Evolutionary conservation across 2,329 filamentous ascomycete species (phyloP).

Genomic region (Mollisia scopiformis): DNA sequence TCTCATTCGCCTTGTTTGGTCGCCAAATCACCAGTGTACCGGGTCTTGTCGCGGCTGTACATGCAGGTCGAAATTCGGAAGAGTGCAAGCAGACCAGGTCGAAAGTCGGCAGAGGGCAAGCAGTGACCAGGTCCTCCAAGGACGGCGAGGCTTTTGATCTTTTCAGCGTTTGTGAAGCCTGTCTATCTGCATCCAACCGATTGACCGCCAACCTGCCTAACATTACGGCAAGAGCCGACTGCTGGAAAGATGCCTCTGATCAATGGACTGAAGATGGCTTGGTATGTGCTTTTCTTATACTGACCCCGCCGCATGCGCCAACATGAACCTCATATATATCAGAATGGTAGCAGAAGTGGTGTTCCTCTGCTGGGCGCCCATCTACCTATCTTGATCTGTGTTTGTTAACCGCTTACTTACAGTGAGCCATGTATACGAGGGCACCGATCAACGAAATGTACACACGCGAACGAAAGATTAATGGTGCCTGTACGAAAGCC

Average conservation of each 20-base stretch:
- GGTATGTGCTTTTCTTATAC: conserved; percentile 62
- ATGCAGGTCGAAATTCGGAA: conserved; percentile 19
- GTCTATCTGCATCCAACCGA: conserved; percentile 23
- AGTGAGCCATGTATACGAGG: conserved; percentile 77
- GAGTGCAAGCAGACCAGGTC: conserved; percentile 20
- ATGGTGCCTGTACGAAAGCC: conserved; percentile 74
- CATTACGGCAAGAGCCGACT: conserved; percentile 14
- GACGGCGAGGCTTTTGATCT: conserved; percentile 27
- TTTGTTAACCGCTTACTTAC: conserved; percentile 24
- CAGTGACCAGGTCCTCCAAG: conserved; percentile 16
- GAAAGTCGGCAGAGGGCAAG: conserved; percentile 9
- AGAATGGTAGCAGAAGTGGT: not conserved
- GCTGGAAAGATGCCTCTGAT: conserved; percentile 63
- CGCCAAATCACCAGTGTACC: conserved; percentile 12
- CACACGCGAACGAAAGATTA: conserved; percentile 66
- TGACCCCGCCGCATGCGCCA: conserved; percentile 3
- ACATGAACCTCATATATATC: conserved; percentile 20
- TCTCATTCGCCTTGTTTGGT: conserved; percentile 12
- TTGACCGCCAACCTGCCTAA: conserved; percentile 9
- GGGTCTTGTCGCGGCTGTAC: conserved; percentile 17
- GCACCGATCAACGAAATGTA: conserved; percentile 76
- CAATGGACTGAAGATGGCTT: conserved; percentile 74
- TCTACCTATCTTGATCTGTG: not conserved
- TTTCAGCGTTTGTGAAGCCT: conserved; percentile 17
- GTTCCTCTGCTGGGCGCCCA: not conserved